Conservation (phyloP, 768 basidiomycete genomes). For the Coprinopsis strossmayeri region DNA sequence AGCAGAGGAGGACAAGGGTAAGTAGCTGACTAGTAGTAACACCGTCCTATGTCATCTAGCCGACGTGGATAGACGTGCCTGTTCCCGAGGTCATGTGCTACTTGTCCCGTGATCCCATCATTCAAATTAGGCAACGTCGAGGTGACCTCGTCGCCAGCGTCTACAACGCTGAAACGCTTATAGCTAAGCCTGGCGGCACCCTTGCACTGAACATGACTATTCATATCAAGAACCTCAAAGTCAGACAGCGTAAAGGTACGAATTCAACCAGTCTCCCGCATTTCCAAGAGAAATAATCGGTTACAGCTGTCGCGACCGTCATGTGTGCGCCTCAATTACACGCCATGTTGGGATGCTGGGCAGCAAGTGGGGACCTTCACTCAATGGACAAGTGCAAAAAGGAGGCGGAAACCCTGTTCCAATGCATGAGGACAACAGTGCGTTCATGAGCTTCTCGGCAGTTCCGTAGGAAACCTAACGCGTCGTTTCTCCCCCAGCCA, state of each 20-base stretch:
- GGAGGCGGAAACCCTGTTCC: constrained; percentile 54
- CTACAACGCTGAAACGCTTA: neutral
- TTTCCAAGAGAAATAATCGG: neutral
- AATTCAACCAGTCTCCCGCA: neutral
- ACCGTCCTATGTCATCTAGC: too few species aligned
- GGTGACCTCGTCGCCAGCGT: neutral
- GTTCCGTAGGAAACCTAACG: constrained; percentile 6
- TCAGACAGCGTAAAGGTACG: constrained; percentile 69
- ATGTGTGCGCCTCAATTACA: constrained; percentile 67
- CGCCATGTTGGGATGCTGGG: constrained; percentile 84
- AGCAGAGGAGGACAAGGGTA: too few species aligned
- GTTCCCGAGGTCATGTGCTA: too few species aligned
- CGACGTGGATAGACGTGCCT: constrained; percentile 8
- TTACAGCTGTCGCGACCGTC: constrained; percentile 37
- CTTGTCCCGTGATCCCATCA: neutral
- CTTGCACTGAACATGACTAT: constrained; percentile 36
- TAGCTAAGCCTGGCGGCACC: neutral
- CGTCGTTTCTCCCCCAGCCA: constrained; percentile 37
- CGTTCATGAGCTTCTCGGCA: constrained; percentile 23
- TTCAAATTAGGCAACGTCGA: neutral
- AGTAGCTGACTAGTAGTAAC: too few species aligned
- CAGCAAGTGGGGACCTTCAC: constrained; percentile 58
- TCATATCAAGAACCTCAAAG: constrained; percentile 78
- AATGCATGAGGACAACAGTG: constrained; percentile 85
- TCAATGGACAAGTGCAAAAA: constrained; percentile 50